phyloP scores from a whole-genome alignment of 2,329 filamentous ascomycete genomes.

The Penicillium paneum region DNA sequence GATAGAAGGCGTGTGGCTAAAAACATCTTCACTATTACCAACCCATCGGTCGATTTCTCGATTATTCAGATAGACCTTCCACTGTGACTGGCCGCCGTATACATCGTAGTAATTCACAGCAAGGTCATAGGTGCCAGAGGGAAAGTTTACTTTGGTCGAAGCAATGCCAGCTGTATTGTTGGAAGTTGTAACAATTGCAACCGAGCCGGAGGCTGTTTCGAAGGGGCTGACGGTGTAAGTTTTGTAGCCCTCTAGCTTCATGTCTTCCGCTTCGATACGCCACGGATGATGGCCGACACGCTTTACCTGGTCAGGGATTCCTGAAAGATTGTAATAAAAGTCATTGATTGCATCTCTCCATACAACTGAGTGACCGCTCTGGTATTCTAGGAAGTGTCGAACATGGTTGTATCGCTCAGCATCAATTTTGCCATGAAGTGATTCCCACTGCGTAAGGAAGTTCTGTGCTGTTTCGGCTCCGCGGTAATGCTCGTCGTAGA shows the following conservation, averaged over 20 bases:
- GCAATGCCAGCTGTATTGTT: conserved; percentile 54
- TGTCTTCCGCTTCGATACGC: conserved; percentile 67
- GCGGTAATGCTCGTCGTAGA: conserved; percentile 62
- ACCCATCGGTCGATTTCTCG: conserved; percentile 55
- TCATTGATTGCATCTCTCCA: conserved; percentile 67
- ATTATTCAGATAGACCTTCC: conserved; percentile 55
- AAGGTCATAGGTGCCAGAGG: conserved; percentile 58
- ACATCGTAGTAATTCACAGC: conserved; percentile 67
- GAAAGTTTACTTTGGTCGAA: conserved; percentile 46
- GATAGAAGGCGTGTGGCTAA: conserved; percentile 58
- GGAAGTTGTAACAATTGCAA: conserved; percentile 54
- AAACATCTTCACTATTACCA: conserved; percentile 57
- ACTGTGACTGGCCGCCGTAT: conserved; percentile 56
- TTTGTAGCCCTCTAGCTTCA: conserved; percentile 60
- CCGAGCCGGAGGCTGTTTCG: conserved; percentile 57
- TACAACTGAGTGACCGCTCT: conserved; percentile 66
- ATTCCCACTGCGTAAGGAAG: conserved; percentile 54
- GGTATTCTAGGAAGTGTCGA: conserved; percentile 59
- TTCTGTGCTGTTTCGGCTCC: conserved; percentile 60
- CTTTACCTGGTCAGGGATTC: conserved; percentile 55
- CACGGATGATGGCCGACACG: conserved; percentile 62
- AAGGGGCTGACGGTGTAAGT: conserved; percentile 55
- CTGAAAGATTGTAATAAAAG: conserved; percentile 61
- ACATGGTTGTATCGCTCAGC: conserved; percentile 58
- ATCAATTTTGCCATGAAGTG: conserved; percentile 57